Percentiles rank a stretch among this genome's conserved stretches.
Conservation (phyloP, 352 stramenopile genomes). For the Globisporangium apiculatum region DNA sequence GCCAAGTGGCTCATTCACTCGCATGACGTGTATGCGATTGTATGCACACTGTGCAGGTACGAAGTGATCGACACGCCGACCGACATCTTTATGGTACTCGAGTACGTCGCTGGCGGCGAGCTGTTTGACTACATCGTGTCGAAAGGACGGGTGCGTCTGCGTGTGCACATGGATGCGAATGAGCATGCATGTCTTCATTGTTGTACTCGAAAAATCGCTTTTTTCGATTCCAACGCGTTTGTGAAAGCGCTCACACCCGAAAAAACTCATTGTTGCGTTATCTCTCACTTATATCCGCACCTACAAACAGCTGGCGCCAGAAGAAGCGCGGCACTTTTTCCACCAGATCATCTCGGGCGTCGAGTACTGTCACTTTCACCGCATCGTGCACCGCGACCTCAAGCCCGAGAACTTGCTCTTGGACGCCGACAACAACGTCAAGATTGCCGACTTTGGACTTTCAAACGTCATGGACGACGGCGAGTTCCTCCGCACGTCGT, state of each 20-base stretch:
- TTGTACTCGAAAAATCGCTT: no score
- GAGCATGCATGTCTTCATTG: no score
- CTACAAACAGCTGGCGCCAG: conserved; percentile 77
- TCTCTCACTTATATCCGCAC: conserved; percentile 4
- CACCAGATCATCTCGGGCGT: conserved; percentile 98
- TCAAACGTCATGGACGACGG: conserved; percentile 98
- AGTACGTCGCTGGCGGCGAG: conserved; percentile 92
- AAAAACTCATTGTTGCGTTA: background rate
- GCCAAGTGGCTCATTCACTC: background rate
- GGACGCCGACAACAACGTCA: conserved; percentile 99
- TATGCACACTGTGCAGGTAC: conserved; percentile 43
- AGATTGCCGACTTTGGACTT: conserved; percentile 99
- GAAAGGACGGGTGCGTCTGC: conserved; percentile 73
- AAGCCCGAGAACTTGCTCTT: conserved; percentile 98
- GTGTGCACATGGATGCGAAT: background rate
- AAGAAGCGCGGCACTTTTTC: conserved; percentile 99
- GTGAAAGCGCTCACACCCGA: no score
- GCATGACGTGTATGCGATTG: no score
- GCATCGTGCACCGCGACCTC: conserved; percentile 98
- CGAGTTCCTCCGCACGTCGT: conserved; percentile 97
- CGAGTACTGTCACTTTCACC: conserved; percentile 99
- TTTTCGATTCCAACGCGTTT: no score
- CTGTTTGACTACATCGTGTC: conserved; percentile 99
- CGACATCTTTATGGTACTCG: conserved; percentile 96
- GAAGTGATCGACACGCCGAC: conserved; percentile 99